phyloP scores from a whole-genome alignment of 2,329 filamentous ascomycete genomes.

The Cytospora mali region DNA sequence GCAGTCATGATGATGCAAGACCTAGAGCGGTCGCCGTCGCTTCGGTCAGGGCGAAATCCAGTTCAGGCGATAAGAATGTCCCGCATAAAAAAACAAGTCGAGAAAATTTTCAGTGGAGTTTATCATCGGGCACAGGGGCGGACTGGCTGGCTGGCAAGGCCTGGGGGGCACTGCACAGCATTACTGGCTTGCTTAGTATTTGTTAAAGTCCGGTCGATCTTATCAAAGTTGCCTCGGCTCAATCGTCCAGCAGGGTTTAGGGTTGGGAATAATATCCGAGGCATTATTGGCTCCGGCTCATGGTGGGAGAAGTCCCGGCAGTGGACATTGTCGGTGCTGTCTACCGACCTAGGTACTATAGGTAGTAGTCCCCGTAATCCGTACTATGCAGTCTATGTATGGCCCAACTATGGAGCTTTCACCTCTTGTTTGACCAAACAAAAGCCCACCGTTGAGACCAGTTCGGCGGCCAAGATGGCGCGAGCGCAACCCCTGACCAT shows the following conservation, averaged over 20 bases:
- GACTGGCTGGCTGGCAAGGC: too few relatives aligned
- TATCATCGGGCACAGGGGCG: too few relatives aligned
- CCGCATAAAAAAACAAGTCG: conserved; percentile 15
- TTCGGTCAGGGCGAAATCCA: conserved; percentile 21
- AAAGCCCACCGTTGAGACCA: not conserved
- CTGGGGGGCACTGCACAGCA: too few relatives aligned
- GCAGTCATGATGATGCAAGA: conserved; percentile 3
- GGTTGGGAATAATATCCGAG: conserved; percentile 8
- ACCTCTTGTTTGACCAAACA: too few relatives aligned
- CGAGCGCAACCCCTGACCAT: not conserved
- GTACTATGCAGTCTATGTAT: too few relatives aligned
- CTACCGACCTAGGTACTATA: too few relatives aligned
- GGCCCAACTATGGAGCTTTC: too few relatives aligned
- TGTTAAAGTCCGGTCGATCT: not conserved
- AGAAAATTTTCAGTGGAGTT: conserved; percentile 19
- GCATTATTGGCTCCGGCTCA: not conserved
- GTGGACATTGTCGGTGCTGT: too few relatives aligned
- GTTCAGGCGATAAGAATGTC: not conserved
- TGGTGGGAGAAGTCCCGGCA: too few relatives aligned
- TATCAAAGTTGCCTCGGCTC: conserved; percentile 20
- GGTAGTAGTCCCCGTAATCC: too few relatives aligned
- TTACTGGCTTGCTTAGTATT: too few relatives aligned
- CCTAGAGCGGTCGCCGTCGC: not conserved
- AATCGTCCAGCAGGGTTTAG: conserved; percentile 3
- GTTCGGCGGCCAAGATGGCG: not conserved